Evolutionary conservation across 495 filamentous ascomycete genomes (phyloP), one percentile per base, ranked within the genome.

Genomic region (Parmelia sp.): DNA sequence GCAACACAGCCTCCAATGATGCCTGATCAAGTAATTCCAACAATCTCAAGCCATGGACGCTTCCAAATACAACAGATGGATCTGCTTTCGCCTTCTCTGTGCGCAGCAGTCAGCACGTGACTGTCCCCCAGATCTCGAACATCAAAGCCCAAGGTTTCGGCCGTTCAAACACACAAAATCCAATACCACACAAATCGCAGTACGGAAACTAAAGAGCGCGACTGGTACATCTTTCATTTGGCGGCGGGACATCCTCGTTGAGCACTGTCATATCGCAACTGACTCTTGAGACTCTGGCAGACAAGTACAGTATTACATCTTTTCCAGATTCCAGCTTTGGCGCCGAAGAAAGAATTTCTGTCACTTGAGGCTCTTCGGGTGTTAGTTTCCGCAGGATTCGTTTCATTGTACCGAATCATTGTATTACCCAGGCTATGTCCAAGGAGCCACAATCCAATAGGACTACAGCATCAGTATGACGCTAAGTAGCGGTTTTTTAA

Each of bases 301-400:
- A 27, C 12, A 3, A 51, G 4, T 4, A 12, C 27, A 51, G 47
- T 25, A 25, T 51, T 51, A 23, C 23, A 29, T 8, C 2, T 33
- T 15, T 33, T 55, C 7, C 29, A n/a, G 15, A 4, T 33, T 10
- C 21, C 29, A 21, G 1, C 1, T 4, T 9, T 55, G 51, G 17
- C 29, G 51, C 29, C 5, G 17, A 33, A 23, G 17, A 21, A 29
- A 17, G 0, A 33, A 10, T 21, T 33, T 21, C 17, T 55, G 14
- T 19, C 17, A 55, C 0, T 33, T 55, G 51, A 55, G 51, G 51
- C 51, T 55, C 51, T 55, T 55, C 51, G 51, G 51, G 1, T 55
- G 21, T 19, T 7, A n/a, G 51, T 11, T 55, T 4, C 51, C n/a
- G 21, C 6, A 12, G 51, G 51, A 55, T 21, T 21, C 19, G 49